Conservation (phyloP, 148 eudicot species). For the Dianthus caryophyllus region DNA sequence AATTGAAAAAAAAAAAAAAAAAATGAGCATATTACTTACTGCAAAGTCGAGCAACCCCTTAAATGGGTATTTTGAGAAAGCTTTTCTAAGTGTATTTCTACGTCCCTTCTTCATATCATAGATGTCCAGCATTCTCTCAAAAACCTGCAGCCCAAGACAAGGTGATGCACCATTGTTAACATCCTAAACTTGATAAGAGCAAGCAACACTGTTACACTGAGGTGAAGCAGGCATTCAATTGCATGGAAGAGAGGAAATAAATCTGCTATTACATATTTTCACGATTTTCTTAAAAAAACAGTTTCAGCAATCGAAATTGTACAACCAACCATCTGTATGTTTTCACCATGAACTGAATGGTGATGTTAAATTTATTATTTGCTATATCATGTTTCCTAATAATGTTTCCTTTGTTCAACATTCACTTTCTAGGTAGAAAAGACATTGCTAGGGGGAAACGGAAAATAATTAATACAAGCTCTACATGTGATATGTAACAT, state of each 20-base stretch:
- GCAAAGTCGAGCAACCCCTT: constrained; percentile 77
- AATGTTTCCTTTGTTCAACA: not conserved
- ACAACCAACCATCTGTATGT: constrained; percentile 1
- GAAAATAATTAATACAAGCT: not conserved
- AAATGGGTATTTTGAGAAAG: constrained; percentile 44
- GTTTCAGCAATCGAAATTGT: not conserved
- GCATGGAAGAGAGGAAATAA: not conserved
- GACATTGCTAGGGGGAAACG: not conserved
- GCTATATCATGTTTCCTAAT: not conserved
- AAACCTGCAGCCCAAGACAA: constrained; percentile 47
- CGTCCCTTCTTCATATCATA: constrained; percentile 30
- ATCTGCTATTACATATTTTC: not conserved
- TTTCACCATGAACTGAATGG: not conserved
- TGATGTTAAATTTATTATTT: not conserved
- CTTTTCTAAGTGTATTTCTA: constrained; percentile 29
- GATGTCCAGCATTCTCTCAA: constrained; percentile 58
- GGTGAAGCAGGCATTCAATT: not conserved
- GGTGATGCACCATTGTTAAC: constrained; percentile 6
- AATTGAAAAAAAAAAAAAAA: not conserved
- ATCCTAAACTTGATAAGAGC: constrained; percentile 6
- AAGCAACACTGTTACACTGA: not conserved
- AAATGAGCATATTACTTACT: constrained; percentile 47
- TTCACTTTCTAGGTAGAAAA: not conserved
- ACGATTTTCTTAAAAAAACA: not conserved
- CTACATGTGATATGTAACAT: not conserved